Base-by-base conservation (phyloP, 768 basidiomycete genomes). In the Tephrocybe sp. region DNA sequence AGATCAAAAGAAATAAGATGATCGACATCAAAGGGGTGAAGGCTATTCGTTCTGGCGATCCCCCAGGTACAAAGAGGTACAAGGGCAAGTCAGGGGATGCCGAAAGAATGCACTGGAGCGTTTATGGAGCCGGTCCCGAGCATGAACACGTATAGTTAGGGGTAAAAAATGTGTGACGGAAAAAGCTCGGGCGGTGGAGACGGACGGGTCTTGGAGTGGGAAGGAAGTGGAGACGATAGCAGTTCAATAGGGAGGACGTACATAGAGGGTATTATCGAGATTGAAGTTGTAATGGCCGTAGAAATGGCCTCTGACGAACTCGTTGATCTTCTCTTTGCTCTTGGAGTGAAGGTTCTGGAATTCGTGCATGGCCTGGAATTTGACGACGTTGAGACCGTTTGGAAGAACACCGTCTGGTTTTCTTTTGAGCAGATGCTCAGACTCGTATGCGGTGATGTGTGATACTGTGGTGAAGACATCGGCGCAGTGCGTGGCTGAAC, bases 351-450 rank as follows among this genome's bases (percentile, higher is more conserved):
- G 66, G 67, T 98, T 98, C 66, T 94, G 93, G 74, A 98, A 98
- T 67, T 99, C 97, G 78, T 98, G 97, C 87, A 98, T 98, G 10
- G 97, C 96, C 60, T 93, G 90, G 72, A 98, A 99, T 70, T 99
- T 99, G 79, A 92, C 86, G 53, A 99, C 97, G 59, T 98, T 99
- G 54, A 99, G 79, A 31, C 97, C 97, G 64, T 99, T 99, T 1
- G 97, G 97, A 0, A 98, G 76, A 20, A 99, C 91, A 20, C 97
- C 97, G 60, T 99, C 96, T 23, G 87, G 97, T 70, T 98, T 99
- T 56, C 97, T 82, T 72, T 99, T 99, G 57, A 99, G 78, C 23
- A 99, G 73, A 66, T 98, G 94, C 72, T 99, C 97, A 47, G 83
- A 79, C 68, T 99, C 97, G 70, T 95, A 98, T 0, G 96, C 97